Percentiles rank a stretch among this genome's conserved stretches.
Conservation (phyloP, 108 stramenopile species). For the Mediolabrus comicus region DNA sequence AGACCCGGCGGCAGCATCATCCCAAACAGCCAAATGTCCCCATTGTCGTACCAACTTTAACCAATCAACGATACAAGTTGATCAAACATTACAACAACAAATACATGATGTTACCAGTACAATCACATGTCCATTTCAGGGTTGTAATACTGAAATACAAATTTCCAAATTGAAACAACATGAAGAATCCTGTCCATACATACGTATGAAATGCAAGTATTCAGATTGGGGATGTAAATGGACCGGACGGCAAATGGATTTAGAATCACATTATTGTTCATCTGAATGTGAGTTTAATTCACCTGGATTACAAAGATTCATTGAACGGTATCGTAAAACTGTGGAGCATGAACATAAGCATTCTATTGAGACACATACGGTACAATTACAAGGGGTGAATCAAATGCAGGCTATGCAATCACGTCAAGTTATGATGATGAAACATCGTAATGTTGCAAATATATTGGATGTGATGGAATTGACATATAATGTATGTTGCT, state of each 20-base stretch:
- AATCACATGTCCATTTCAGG: conserved; percentile 9
- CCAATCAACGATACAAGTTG: background rate
- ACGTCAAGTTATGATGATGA: conserved; percentile 13
- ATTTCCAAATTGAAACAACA: background rate
- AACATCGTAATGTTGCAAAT: background rate
- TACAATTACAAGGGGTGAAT: background rate
- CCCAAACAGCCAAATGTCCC: conserved; percentile 1
- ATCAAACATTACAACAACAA: background rate
- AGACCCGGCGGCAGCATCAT: background rate
- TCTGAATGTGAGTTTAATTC: background rate
- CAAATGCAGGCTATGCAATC: conserved; percentile 8
- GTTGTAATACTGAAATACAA: background rate
- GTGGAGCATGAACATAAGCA: background rate
- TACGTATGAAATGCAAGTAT: conserved; percentile 6
- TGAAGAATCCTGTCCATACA: conserved; percentile 9
- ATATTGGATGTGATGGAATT: background rate
- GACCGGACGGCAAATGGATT: conserved; percentile 5
- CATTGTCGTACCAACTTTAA: background rate
- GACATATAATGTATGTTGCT: background rate
- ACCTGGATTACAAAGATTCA: background rate
- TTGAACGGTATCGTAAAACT: background rate
- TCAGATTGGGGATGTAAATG: conserved; percentile 12
- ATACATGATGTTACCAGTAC: background rate
- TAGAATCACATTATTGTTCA: background rate
- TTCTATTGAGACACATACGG: background rate